These are phyloP conservation scores for Cardamine resedifolia DNA, from an alignment of 345 rosid genomes.

Conservation along the genomic window DNA sequence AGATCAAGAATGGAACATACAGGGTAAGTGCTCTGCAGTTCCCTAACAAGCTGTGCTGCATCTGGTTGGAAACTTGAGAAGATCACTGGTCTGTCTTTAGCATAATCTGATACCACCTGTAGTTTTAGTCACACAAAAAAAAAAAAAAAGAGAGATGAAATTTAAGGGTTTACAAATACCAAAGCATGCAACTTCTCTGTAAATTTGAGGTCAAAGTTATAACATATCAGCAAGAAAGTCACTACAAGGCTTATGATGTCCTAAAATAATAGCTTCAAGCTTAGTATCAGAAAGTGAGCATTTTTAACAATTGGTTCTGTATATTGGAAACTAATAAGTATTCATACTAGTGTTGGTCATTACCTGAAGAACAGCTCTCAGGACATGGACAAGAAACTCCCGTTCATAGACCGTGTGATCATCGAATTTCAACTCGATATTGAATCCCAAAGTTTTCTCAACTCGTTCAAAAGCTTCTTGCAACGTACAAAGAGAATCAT, in stretches of 20 bases:
- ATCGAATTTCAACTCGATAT: conserved; percentile 88
- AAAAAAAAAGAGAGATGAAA: not conserved
- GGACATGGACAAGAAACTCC: conserved; percentile 54
- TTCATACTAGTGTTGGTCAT: not conserved
- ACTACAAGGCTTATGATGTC: not conserved
- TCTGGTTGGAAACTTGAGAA: conserved; percentile 96
- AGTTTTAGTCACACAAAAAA: not conserved
- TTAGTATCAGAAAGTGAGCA: not conserved
- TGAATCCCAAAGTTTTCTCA: conserved; percentile 70
- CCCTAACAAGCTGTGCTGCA: conserved; percentile 68
- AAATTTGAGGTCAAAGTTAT: not conserved
- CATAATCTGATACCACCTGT: conserved; percentile 65
- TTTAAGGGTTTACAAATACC: not conserved
- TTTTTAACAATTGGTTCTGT: not conserved
- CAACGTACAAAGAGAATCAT: conserved; percentile 75
- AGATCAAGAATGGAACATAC: conserved; percentile 41
- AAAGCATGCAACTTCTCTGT: not conserved
- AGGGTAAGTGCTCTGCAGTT: conserved; percentile 73
- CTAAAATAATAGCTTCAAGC: not conserved
- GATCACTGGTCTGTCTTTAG: conserved; percentile 61
- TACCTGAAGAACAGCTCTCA: conserved; percentile 64
- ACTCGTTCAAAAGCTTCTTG: conserved; percentile 80
- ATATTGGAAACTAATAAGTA: not conserved
- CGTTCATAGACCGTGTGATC: conserved; percentile 61
- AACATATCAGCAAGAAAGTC: not conserved